Evolutionary conservation across 1,284 basidiomycete genomes (phyloP).

Genomic region (Malassezia sympodialis): DNA sequence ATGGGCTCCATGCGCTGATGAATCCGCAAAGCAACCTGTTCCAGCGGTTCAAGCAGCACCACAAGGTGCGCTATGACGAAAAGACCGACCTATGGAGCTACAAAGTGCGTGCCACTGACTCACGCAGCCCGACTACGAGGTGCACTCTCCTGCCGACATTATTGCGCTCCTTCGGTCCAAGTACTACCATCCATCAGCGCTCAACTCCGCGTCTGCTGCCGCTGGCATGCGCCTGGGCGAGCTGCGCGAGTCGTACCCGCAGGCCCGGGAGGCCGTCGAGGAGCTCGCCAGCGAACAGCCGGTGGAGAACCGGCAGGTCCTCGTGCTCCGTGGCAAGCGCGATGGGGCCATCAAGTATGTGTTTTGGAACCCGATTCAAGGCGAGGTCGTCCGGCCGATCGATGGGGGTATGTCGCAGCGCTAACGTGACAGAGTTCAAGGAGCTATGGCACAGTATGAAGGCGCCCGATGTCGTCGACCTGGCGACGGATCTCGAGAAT

Average conservation of each 20-base stretch:
- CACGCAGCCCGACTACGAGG: slow-evolving; percentile 68
- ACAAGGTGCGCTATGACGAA: slow-evolving; percentile 65
- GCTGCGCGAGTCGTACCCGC: slow-evolving; percentile 80
- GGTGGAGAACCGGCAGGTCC: slow-evolving; percentile 69
- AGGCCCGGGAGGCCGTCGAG: slow-evolving; percentile 52
- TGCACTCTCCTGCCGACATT: slow-evolving; percentile 69
- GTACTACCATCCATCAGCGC: slow-evolving; percentile 28
- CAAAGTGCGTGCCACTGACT: slow-evolving; percentile 51
- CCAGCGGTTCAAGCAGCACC: slow-evolving; percentile 68
- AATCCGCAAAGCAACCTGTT: slow-evolving; percentile 63
- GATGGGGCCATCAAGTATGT: slow-evolving; percentile 65
- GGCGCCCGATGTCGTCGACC: slow-evolving; percentile 72
- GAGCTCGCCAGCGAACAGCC: slow-evolving; percentile 34
- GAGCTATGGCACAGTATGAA: slow-evolving; percentile 74
- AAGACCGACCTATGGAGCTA: slow-evolving; percentile 77
- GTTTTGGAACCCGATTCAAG: slow-evolving; percentile 79
- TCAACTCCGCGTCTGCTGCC: slow-evolving; percentile 20
- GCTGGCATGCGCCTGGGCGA: slow-evolving; percentile 67
- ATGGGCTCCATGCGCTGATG: slow-evolving; percentile 58
- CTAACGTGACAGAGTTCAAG: slow-evolving; percentile 59
- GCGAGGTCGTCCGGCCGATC: slow-evolving; percentile 60
- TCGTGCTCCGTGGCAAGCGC: slow-evolving; percentile 70
- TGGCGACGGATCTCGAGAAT: slow-evolving; percentile 63
- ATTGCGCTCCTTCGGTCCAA: slow-evolving; percentile 59
- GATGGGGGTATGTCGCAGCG: slow-evolving; percentile 62